Evolutionary conservation across 129 eudicot species (phyloP).

Genomic region (Lactuca saligna): DNA sequence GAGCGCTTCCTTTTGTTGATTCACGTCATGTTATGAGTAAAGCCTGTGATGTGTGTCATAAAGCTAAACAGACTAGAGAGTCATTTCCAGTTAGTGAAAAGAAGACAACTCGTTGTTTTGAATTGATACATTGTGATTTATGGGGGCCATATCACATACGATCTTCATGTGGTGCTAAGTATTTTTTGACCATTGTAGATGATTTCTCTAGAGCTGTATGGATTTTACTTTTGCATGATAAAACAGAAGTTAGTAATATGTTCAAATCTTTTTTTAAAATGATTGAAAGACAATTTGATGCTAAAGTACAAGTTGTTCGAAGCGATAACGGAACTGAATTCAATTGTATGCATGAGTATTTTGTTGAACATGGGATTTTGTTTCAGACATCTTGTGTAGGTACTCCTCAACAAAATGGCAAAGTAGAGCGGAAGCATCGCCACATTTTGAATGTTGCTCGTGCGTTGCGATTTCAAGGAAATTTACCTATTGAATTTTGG

Average conservation of each 20-base stretch:
- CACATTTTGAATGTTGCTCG: no score
- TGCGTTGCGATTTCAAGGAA: no score
- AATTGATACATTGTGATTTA: constrained; percentile 22
- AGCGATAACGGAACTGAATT: constrained; percentile 1
- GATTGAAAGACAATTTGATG: background rate
- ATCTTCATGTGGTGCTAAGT: constrained; percentile 1
- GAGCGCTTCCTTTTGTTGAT: no score
- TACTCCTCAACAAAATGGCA: no score
- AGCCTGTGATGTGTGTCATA: constrained; percentile 4
- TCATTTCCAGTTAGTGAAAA: background rate
- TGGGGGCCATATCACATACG: background rate
- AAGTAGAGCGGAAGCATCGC: no score
- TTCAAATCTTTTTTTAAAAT: background rate
- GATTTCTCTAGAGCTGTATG: background rate
- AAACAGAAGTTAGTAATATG: background rate
- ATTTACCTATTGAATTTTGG: no score
- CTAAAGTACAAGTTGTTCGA: background rate
- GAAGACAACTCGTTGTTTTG: background rate
- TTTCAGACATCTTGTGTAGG: no score
- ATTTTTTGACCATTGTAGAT: constrained; percentile 26
- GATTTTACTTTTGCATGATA: background rate
- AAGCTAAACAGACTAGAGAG: background rate
- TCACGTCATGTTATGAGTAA: no score
- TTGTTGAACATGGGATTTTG: no score
- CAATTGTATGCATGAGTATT: no score